phyloP scores from a whole-genome alignment of 2,329 filamentous ascomycete genomes.

The Venturia carpophila region DNA sequence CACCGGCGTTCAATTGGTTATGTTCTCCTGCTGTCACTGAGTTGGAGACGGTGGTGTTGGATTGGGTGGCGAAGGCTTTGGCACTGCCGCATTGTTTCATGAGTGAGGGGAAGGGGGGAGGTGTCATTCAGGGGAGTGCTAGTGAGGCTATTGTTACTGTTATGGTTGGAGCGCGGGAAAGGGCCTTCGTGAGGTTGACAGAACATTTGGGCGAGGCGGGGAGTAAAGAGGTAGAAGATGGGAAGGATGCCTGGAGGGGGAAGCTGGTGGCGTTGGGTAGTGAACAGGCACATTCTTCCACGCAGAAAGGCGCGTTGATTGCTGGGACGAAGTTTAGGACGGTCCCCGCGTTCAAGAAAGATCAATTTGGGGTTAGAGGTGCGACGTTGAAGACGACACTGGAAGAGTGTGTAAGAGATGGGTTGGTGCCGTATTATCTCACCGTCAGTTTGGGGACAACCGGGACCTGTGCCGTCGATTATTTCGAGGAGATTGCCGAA shows the following conservation, averaged over 20 bases:
- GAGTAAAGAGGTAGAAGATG: slow-evolving; percentile 55
- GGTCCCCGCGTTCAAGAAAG: slow-evolving; percentile 54
- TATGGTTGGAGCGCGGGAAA: slow-evolving; percentile 79
- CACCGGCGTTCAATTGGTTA: slow-evolving; percentile 94
- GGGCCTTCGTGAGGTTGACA: slow-evolving; percentile 27
- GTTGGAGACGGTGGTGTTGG: slow-evolving; percentile 84
- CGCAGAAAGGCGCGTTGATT: slow-evolving; percentile 79
- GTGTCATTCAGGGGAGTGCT: slow-evolving; percentile 89
- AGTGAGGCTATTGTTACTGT: slow-evolving; percentile 80
- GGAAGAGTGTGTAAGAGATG: slow-evolving; percentile 56
- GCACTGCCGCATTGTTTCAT: slow-evolving; percentile 65
- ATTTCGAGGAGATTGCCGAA: slow-evolving; percentile 61
- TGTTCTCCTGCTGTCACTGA: slow-evolving; percentile 89
- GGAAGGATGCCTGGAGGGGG: slow-evolving; percentile 56
- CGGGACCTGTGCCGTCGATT: slow-evolving; percentile 78
- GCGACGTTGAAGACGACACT: slow-evolving; percentile 53
- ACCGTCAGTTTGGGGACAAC: slow-evolving; percentile 81
- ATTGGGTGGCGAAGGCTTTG: slow-evolving; percentile 78
- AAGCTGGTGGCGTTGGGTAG: slow-evolving; percentile 74
- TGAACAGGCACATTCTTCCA: slow-evolving; percentile 72
- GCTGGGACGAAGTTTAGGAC: slow-evolving; percentile 73
- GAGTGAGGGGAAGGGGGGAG: slow-evolving; percentile 69
- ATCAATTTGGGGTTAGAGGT: slow-evolving; percentile 65
- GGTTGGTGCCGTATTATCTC: slow-evolving; percentile 78
- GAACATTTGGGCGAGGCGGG: slow-evolving; percentile 30